Evolutionary conservation across 1,284 basidiomycete genomes (phyloP).

Genomic region (Puccinia triticina): DNA sequence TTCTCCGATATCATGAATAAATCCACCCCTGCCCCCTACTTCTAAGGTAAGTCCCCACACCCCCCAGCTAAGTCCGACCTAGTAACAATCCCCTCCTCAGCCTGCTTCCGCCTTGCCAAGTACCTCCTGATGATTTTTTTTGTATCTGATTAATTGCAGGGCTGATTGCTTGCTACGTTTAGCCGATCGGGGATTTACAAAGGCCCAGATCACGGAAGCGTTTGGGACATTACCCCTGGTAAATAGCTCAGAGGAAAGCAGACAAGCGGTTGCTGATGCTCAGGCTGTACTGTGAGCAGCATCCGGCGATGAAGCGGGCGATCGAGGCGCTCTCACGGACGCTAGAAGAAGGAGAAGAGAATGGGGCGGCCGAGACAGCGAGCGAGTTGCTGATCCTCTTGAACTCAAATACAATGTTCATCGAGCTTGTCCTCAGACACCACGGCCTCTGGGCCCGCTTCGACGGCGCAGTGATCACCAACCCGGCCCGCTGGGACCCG

Average conservation of each 20-base stretch:
- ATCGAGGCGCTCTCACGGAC: constrained; percentile 11
- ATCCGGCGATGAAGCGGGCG: constrained; percentile 49
- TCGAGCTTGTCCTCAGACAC: constrained; percentile 54
- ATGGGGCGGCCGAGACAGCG: not conserved
- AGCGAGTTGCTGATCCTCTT: constrained; percentile 57
- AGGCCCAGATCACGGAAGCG: constrained; percentile 26
- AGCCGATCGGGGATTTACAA: constrained; percentile 19
- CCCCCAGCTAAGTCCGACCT: no score
- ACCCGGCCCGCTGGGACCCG: constrained; percentile 57
- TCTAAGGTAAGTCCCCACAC: no score
- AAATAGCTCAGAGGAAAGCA: not conserved
- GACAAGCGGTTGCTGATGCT: not conserved
- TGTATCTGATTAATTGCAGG: not conserved
- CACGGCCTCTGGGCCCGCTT: constrained; percentile 54
- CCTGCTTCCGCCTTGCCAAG: no score
- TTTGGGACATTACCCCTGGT: constrained; percentile 47
- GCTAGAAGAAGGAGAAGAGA: not conserved
- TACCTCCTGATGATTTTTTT: constrained; percentile 1
- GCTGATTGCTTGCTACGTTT: constrained; percentile 38
- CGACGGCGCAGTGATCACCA: constrained; percentile 58
- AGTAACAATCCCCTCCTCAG: no score
- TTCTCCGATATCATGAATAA: no score
- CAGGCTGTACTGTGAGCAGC: not conserved
- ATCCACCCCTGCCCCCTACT: no score
- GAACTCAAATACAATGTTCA: constrained; percentile 60